These are phyloP conservation scores for Rhexocercosporidium sp. DNA, from an alignment of 2,329 filamentous ascomycete species.

Conservation along the genomic window DNA sequence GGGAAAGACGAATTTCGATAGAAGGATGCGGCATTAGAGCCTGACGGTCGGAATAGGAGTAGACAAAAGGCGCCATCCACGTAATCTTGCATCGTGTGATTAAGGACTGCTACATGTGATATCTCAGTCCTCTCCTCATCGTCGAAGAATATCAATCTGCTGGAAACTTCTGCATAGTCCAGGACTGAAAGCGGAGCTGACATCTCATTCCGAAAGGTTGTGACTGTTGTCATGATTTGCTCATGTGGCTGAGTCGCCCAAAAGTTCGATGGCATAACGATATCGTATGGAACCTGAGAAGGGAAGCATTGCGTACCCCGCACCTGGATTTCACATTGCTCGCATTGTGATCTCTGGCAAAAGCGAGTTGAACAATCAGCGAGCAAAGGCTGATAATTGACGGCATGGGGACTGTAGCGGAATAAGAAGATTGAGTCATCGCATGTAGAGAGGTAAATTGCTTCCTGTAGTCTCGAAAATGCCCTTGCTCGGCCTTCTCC, in stretches of 20 bases:
- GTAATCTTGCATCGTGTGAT: too few species aligned
- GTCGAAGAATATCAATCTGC: too few species aligned
- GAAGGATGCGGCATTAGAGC: too few species aligned
- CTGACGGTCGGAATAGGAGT: too few species aligned
- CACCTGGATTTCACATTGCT: background rate
- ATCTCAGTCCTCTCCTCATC: too few species aligned
- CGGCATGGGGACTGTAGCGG: constrained; percentile 13
- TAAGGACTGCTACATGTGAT: too few species aligned
- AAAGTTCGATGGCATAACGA: background rate
- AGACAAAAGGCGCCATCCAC: too few species aligned
- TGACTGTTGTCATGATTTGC: constrained; percentile 23
- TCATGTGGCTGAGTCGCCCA: constrained; percentile 22
- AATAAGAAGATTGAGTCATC: constrained; percentile 36
- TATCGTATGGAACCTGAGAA: background rate
- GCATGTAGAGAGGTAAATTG: constrained; percentile 36
- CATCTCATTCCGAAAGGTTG: constrained; percentile 15
- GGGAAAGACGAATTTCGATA: too few species aligned
- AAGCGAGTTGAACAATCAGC: constrained; percentile 21
- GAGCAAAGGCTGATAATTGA: constrained; percentile 13
- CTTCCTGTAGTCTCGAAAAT: constrained; percentile 44
- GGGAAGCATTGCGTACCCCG: constrained; percentile 6
- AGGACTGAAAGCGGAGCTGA: constrained; percentile 15
- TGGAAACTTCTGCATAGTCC: constrained; percentile 16
- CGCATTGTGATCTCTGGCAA: constrained; percentile 11
- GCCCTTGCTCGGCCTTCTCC: constrained; percentile 35